phyloP scores from a whole-genome alignment of 192 early-diverging fungal species.

The Piromyces sp. region DNA sequence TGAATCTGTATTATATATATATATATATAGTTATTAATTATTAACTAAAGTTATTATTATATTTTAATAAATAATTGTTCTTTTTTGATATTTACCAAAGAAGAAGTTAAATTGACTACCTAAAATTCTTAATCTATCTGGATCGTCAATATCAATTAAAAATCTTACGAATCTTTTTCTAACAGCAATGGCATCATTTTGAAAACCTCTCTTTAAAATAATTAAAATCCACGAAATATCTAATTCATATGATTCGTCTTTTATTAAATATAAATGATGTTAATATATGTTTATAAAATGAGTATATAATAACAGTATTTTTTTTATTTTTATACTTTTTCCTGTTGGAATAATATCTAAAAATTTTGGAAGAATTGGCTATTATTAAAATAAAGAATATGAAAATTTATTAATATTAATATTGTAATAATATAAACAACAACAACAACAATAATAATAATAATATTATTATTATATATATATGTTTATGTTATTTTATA shows the following conservation, averaged over 20 bases:
- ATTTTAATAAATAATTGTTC: no score
- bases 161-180: conserved; percentile 9
- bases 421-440: no score
- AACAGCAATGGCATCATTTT: conserved; percentile 6
- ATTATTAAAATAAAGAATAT: no score
- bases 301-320: no score
- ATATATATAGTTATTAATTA: neutral
- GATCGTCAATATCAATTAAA: neutral
- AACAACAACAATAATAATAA: no score
- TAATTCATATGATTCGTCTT: neutral
- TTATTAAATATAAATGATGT: no score
- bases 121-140: neutral
- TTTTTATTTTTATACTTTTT: neutral
- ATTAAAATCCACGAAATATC: conserved; percentile 9
- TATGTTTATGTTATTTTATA: no score
- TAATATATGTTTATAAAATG: no score
- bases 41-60: neutral
- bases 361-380: conserved; percentile 26
- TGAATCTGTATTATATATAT: neutral
- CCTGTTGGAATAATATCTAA: neutral
- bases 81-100: neutral
- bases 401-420: no score
- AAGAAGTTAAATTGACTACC: neutral
- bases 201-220: conserved; percentile 8
- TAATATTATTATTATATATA: no score